These are phyloP conservation scores for Poa annua DNA, from an alignment of 176 grass and related monocot genomes.

Conservation along the genomic window DNA sequence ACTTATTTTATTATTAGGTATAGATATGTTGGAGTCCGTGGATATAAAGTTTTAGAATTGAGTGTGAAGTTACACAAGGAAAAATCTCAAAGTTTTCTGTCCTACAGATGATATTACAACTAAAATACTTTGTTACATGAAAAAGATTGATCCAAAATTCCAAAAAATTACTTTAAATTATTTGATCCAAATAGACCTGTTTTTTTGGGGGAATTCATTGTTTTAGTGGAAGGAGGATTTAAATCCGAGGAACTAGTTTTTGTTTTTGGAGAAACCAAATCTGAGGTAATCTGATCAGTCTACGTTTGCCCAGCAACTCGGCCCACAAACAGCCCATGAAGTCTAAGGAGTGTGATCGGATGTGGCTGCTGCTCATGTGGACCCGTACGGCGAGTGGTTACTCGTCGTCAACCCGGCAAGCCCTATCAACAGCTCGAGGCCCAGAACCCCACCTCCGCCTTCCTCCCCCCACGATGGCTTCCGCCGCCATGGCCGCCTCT, in stretches of 20 bases:
- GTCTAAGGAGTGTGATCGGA: background rate
- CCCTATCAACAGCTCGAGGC: conserved; percentile 39
- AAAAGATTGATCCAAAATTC: too few relatives aligned
- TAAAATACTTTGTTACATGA: too few relatives aligned
- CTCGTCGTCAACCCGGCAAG: background rate
- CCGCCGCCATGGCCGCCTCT: conserved; percentile 54
- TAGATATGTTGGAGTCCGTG: too few relatives aligned
- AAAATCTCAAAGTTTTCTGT: too few relatives aligned
- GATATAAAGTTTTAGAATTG: too few relatives aligned
- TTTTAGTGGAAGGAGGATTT: background rate
- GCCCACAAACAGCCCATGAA: background rate
- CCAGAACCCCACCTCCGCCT: conserved; percentile 11
- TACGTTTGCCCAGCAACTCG: background rate
- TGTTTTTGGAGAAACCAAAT: background rate
- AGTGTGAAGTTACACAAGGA: too few relatives aligned
- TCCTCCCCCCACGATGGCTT: conserved; percentile 42
- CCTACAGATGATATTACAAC: too few relatives aligned
- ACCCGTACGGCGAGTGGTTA: background rate
- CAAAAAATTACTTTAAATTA: too few relatives aligned
- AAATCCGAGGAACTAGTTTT: too few relatives aligned
- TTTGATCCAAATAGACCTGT: background rate
- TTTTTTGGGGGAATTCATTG: background rate
- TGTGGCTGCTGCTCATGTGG: background rate
- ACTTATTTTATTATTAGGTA: too few relatives aligned
- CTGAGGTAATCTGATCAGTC: background rate